Base-by-base conservation (phyloP, 108 stramenopile genomes). In the Skeletonema grethae region DNA sequence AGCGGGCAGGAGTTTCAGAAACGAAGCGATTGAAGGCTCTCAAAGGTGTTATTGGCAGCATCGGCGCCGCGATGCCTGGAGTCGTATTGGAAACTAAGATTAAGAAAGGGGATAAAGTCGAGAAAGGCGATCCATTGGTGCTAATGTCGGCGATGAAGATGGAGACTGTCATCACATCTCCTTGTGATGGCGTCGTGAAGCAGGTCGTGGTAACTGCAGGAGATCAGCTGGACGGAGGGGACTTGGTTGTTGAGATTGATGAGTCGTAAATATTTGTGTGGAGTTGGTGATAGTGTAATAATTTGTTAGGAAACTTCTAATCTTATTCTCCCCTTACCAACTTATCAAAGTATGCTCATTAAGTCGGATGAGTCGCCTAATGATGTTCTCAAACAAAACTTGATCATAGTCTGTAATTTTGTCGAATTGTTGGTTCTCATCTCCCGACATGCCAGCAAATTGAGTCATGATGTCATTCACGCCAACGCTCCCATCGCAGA, bases 121-220 rank as follows among this genome's bases (percentile, higher is more conserved):
- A 86, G 64, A 77, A 77, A n/a, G 98, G 98, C n/a, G 86, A 95
- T 67, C 89, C 93, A 4, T 79, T 99, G 25, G 81, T 96, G 7
- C 83, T 93, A 5, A 80, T 99, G 45, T 85, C 82, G 7, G 98
- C 98, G 20, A 98, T 99, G 97, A 99, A 99, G 74, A 99, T 99
- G 98, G 98, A 99, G 82, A 97, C 98, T 13, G 83, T 89, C 43
- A 95, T 97, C 12, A 65, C 90, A 16, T 82, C 95, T 7, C 88
- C 98, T 9, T 83, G 84, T 30, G 79, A 73, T 48, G 98, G 98
- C 20, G 66, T 70, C 29, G 95, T 98, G 11, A 89, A 77, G 67
- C 61, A 78, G 53, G 77, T 98, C 20, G 85, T 64, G 16, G 96
- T 96, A 6, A 88, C 88, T 5, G 91, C 89, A 12, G 96, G 96